Percentiles rank a stretch among this genome's conserved stretches.
Evolutionary conservation across 2,329 filamentous ascomycete genomes (phyloP).

Genomic region (Diplodia mutila): DNA sequence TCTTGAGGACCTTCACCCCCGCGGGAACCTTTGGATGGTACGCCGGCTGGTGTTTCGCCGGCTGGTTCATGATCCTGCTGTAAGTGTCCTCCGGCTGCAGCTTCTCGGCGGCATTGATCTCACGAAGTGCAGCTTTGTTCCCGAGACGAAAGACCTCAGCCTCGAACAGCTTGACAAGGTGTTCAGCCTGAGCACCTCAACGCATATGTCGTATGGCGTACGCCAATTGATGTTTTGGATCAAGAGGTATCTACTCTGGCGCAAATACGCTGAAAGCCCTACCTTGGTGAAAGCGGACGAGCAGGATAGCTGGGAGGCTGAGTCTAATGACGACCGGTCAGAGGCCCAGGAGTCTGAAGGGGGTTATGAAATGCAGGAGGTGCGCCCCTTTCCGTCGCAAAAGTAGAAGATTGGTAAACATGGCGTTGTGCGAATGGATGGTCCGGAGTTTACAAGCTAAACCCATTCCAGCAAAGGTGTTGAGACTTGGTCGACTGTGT

Average conservation of each 20-base stretch:
- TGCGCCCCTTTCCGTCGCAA: background rate
- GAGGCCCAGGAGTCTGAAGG: background rate
- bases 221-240: background rate
- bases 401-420: background rate
- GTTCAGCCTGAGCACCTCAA: conserved; percentile 54
- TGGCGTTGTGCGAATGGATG: too few species aligned
- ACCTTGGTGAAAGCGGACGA: background rate
- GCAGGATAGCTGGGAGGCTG: background rate
- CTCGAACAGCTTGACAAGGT: conserved; percentile 53
- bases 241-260: background rate
- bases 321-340: background rate
- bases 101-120: background rate
- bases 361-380: background rate
- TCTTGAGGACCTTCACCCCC: conserved; percentile 47
- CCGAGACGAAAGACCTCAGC: conserved; percentile 49
- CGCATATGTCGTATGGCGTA: background rate
- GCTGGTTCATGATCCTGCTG: conserved; percentile 50
- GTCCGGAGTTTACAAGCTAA: background rate
- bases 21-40: conserved; percentile 62
- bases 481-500: too few species aligned
- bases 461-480: accelerated
- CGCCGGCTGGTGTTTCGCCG: conserved; percentile 57
- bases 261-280: background rate
- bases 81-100: background rate
- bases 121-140: conserved; percentile 43